Evolutionary conservation across 2,329 filamentous ascomycete genomes (phyloP).

Genomic region (Cordyceps farinosa): DNA sequence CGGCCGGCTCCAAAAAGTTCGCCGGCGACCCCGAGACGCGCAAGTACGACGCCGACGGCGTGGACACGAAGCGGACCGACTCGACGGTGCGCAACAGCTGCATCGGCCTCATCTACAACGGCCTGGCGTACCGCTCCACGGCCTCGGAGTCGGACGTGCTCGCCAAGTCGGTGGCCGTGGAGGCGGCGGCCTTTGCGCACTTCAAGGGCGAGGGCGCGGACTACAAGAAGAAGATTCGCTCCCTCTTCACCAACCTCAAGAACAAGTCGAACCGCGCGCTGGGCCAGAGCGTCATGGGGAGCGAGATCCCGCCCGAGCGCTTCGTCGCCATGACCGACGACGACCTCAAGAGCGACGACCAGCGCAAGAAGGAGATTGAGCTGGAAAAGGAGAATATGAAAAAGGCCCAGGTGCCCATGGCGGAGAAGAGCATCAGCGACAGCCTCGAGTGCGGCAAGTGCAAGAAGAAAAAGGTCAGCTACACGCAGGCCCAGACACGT

Average conservation of each 20-base stretch:
- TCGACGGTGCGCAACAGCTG: slow-evolving; percentile 75
- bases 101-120: slow-evolving; percentile 91
- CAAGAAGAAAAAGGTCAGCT: slow-evolving; percentile 89
- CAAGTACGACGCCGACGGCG: slow-evolving; percentile 74
- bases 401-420: slow-evolving; percentile 90
- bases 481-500: slow-evolving; percentile 92
- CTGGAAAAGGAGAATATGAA: slow-evolving; percentile 93
- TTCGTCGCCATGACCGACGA: slow-evolving; percentile 88
- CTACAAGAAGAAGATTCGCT: slow-evolving; percentile 87
- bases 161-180: slow-evolving; percentile 74
- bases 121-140: slow-evolving; percentile 67
- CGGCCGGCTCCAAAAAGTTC: slow-evolving; percentile 44
- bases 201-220: slow-evolving; percentile 68
- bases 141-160: slow-evolving; percentile 70
- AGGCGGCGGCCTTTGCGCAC: slow-evolving; percentile 68
- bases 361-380: slow-evolving; percentile 69
- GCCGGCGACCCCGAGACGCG: slow-evolving; percentile 72
- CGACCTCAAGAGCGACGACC: slow-evolving; percentile 84
- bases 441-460: slow-evolving; percentile 89
- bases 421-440: slow-evolving; percentile 84
- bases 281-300: slow-evolving; percentile 69
- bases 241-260: slow-evolving; percentile 92
- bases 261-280: slow-evolving; percentile 81
- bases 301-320: slow-evolving; percentile 64
- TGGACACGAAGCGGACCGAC: slow-evolving; percentile 73